Evolutionary conservation across 192 early-diverging fungal species (phyloP), one percentile per base, ranked within the genome.

Genomic region (Rhizophagus prolifer): DNA sequence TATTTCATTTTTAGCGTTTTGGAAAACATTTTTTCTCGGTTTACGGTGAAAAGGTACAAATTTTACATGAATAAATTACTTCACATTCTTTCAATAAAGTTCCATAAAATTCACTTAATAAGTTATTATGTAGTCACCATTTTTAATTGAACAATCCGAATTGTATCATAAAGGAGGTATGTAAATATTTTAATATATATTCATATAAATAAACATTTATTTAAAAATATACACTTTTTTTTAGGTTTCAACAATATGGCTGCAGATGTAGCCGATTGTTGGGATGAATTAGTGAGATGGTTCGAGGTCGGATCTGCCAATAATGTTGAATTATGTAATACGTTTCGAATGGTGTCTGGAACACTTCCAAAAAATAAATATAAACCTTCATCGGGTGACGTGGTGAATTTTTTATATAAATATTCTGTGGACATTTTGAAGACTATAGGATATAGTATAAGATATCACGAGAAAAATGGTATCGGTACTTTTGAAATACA

Each of bases 111-210:
- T 26, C 26, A 34, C 28, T 19, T 21, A 66, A 66, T 19, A 34
- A 46, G 68, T n/a, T 9, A 14, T 70, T 70, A 26, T 70, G 4
- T 73, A 87, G 83, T 86, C 91, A 10, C 94, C 94, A 1, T 94
- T 94, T 78, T 80, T 96, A 70, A 86, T 89, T 1, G 93, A 95
- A 77, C 82, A 92, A 16, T 78, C 93, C 38, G 85, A 90, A 59
- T 79, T 85, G 25, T 95, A 96, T 63, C 87, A 89, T 75, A 81
- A 87, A 59, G 94, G 95, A 25, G 95, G 93, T 79, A 80, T 38
- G 36, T 25, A 5, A 28, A 26, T 63, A 28, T 63, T 16, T 34
- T 4, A 5, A 58, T 86, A 38, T 79, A 69, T 58, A 38, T 75
- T 78, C 5, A 84, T 82, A 83, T 79, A 81, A 13, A 73, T 63